Evolutionary conservation across 116 monocot species (phyloP), one percentile per base, ranked within the genome.

Genomic region (Phalaenopsis hybrid): DNA sequence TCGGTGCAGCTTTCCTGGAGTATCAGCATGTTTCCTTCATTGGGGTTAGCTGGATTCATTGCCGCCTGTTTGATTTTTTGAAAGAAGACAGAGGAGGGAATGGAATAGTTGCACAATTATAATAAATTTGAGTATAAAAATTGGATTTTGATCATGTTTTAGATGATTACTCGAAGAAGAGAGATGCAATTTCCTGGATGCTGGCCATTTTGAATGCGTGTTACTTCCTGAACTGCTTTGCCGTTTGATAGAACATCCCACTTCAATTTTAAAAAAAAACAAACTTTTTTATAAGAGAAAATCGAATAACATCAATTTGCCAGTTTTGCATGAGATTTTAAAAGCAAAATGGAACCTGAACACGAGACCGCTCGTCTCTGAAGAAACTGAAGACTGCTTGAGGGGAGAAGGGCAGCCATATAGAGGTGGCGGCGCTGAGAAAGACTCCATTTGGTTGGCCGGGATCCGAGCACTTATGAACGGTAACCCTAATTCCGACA

Each of bases 1-100:
- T 95, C 93, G 0, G 87, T 93, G 87, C 87, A 93, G 89, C 93
- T 93, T 88, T 95, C 95, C 79, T 95, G 95, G 34, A 95, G 86
- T 52, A 95, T 91, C 81, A 95, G 78, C 90, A 90, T 94, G 87
- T 84, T 90, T 83, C 85, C 89, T 82, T 92, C 87, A 79, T 85
- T 88, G 7, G 91, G 63, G 57, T 88, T 93, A 57, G 88, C 57
- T 3, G 77, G 77, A 77, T 77, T 77, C 77, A 77, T 51, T 16
- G 77, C 77, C 12, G 89, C 90, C 95, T 95, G 87, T n/a, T 81
- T 21, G 34, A 72, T 63, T 63, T 63, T 15, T 58, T 58, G 0
- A 31, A 25, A 8, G 2, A 17, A 46, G 46, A 46, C n/a, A 46
- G 20, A 10, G 6, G 8, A 3, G 23, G 9, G 11, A 28, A 77